These are phyloP conservation scores for Fusarium fracticaudum DNA, from an alignment of 2,329 filamentous ascomycete species.

Conservation along the genomic window DNA sequence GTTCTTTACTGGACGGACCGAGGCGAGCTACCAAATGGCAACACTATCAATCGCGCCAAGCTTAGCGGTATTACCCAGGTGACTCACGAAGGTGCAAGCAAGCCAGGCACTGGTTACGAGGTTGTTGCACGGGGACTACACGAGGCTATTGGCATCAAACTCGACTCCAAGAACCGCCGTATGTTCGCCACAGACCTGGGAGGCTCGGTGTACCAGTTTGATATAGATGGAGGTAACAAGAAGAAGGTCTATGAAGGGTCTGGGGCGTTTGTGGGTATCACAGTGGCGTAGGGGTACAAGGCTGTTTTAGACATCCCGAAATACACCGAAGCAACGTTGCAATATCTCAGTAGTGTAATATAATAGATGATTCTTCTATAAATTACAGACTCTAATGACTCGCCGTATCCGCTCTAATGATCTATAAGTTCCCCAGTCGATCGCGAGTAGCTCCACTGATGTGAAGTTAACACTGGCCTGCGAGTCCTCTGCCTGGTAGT, in stretches of 20 bases:
- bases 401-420: too few species aligned
- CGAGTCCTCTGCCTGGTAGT: too few species aligned
- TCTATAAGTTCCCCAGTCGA: too few species aligned
- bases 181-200: neutral
- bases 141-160: neutral
- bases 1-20: constrained; percentile 3
- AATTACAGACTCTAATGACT: too few species aligned
- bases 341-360: too few species aligned
- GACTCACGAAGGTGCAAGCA: fast-evolving
- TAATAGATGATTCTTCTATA: too few species aligned
- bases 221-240: neutral
- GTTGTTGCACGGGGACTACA: neutral
- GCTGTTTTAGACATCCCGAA: too few species aligned
- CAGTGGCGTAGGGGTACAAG: too few species aligned
- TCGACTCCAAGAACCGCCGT: neutral
- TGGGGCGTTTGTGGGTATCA: neutral
- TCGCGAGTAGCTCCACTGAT: too few species aligned
- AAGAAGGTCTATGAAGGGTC: neutral
- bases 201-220: constrained; percentile 3
- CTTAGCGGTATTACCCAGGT: fast-evolving
- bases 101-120: neutral
- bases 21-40: neutral
- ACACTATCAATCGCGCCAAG: neutral
- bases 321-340: too few species aligned
- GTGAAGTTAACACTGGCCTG: too few species aligned